Evolutionary conservation across 2,329 filamentous ascomycete species (phyloP).

Genomic region (Aspergillus clavatus): DNA sequence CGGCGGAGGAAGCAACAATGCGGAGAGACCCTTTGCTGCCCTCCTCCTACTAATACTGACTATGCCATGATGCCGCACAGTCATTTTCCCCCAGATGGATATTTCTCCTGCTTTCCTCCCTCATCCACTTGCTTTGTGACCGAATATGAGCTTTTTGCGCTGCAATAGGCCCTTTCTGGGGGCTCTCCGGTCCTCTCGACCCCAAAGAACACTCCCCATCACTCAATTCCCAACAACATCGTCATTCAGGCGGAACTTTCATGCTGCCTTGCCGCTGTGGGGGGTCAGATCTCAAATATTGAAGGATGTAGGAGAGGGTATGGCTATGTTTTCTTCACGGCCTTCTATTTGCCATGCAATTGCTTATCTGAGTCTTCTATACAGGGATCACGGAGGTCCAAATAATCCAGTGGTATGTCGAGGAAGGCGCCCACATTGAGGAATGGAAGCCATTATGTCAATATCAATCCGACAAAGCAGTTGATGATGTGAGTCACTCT

Average conservation of each 20-base stretch:
- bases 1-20: slow-evolving; percentile 13
- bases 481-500: slow-evolving; percentile 48
- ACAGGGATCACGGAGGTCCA: slow-evolving; percentile 95
- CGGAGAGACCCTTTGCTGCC: slow-evolving; percentile 9
- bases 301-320: slow-evolving; percentile 43
- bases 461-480: slow-evolving; percentile 95
- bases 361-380: slow-evolving; percentile 12
- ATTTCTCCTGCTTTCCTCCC: background rate
- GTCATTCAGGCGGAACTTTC: slow-evolving; percentile 31
- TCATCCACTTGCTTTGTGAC: background rate
- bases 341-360: slow-evolving; percentile 2
- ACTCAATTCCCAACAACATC: slow-evolving; percentile 19
- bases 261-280: slow-evolving; percentile 30
- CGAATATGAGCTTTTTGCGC: slow-evolving; percentile 29
- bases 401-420: slow-evolving; percentile 99
- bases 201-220: slow-evolving; percentile 24
- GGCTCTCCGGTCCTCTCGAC: slow-evolving; percentile 23
- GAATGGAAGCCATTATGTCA: slow-evolving; percentile 98
- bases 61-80: slow-evolving; percentile 6
- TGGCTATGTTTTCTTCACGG: background rate
- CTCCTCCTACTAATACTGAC: slow-evolving; percentile 1
- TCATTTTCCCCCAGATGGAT: slow-evolving; percentile 3
- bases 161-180: slow-evolving; percentile 26
- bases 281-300: slow-evolving; percentile 38
- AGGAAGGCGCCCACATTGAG: slow-evolving; percentile 90